Evolutionary conservation across 345 rosid species (phyloP).

Genomic region (Rhodomyrtus tomentosa): DNA sequence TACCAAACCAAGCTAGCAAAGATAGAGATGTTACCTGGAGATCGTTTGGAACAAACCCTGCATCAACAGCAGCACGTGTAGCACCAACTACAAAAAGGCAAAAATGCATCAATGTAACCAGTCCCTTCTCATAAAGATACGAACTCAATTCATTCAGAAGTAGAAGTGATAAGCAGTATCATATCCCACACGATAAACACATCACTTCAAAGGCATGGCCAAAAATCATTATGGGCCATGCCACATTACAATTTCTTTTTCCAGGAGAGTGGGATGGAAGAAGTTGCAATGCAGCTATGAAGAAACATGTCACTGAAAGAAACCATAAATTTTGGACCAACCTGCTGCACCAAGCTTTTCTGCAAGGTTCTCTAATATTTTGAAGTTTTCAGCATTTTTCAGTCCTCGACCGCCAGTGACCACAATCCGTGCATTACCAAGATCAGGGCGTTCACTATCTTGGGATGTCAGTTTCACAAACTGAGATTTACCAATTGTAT

Average conservation of each 20-base stretch:
- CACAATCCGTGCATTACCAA: constrained; percentile 81
- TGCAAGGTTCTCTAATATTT: constrained; percentile 92
- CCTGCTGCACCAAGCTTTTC: constrained; percentile 98
- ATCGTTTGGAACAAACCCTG: constrained; percentile 96
- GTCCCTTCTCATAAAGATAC: background rate
- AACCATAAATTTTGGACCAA: constrained; percentile 1
- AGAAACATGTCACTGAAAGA: background rate
- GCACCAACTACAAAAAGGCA: constrained; percentile 68
- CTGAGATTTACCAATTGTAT: constrained; percentile 53
- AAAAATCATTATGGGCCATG: background rate
- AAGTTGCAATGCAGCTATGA: background rate
- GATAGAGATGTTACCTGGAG: constrained; percentile 58
- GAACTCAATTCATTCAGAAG: background rate
- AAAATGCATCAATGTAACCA: background rate
- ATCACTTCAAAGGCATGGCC: background rate
- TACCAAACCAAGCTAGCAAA: background rate
- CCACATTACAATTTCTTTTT: background rate
- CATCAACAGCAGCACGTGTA: constrained; percentile 99
- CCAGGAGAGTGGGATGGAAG: background rate
- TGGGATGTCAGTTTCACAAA: constrained; percentile 56
- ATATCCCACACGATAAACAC: background rate
- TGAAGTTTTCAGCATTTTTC: constrained; percentile 87
- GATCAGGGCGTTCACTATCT: constrained; percentile 91
- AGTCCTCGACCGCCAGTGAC: constrained; percentile 89
- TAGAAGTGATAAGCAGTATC: background rate